Percentiles rank a stretch among this genome's conserved stretches.
phyloP scores from a whole-genome alignment of 495 filamentous ascomycete species.

The Podospora pseudopauciseta region DNA sequence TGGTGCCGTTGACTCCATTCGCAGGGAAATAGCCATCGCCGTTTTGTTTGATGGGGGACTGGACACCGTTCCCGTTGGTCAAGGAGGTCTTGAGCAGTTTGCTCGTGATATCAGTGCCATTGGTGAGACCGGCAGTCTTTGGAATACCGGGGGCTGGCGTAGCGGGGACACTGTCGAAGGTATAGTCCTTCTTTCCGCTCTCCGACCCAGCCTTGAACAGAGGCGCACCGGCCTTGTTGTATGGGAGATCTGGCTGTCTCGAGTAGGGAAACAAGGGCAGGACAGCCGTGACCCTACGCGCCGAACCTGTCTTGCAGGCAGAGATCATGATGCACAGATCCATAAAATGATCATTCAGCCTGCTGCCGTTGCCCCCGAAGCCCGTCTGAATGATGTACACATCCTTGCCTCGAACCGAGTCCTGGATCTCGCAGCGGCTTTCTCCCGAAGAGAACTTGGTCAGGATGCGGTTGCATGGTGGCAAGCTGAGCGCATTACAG shows the following conservation, averaged over 20 bases:
- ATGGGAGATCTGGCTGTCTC: conserved; percentile 90
- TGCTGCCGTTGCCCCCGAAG: conserved; percentile 49
- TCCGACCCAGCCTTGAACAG: conserved; percentile 63
- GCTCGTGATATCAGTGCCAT: conserved; percentile 65
- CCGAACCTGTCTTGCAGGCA: conserved; percentile 94
- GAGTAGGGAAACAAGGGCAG: conserved; percentile 96
- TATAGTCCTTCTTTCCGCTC: conserved; percentile 62
- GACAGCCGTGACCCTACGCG: conserved; percentile 86
- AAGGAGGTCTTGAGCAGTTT: conserved; percentile 51
- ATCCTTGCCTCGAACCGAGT: conserved; percentile 96
- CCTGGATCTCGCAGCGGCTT: conserved; percentile 88
- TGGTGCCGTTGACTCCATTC: conserved; percentile 29
- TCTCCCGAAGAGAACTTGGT: conserved; percentile 94
- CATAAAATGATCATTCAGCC: conserved; percentile 87
- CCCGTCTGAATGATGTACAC: conserved; percentile 91
- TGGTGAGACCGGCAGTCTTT: conserved; percentile 59
- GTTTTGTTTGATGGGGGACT: conserved; percentile 20
- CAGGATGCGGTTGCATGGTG: conserved; percentile 75
- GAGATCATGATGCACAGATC: conserved; percentile 96
- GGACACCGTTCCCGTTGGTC: conserved; percentile 21
- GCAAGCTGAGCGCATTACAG: conserved; percentile 82
- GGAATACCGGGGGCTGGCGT: conserved; percentile 71
- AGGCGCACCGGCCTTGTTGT: conserved; percentile 91
- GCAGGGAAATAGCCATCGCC: conserved; percentile 24
- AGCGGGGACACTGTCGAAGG: conserved; percentile 86